phyloP scores from a whole-genome alignment of 2,329 filamentous ascomycete genomes.

The Ophiostoma tasmaniense region DNA sequence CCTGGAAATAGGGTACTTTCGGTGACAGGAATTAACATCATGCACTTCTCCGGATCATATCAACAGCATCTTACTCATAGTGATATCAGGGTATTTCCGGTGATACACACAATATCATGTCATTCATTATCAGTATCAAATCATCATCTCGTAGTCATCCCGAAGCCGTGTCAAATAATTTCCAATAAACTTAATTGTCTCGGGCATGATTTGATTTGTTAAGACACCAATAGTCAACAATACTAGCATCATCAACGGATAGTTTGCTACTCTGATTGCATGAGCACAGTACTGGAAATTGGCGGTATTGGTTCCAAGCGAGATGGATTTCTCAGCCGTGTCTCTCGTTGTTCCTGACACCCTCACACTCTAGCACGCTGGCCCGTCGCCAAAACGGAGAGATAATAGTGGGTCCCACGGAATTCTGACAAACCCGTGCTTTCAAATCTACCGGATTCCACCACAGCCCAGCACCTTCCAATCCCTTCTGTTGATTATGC shows the following conservation, averaged over 20 bases:
- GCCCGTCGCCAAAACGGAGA: not conserved
- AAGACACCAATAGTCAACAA: not conserved
- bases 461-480: not conserved
- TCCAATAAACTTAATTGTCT: not conserved
- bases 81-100: not conserved
- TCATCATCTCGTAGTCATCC: not conserved
- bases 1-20: not conserved
- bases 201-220: not conserved
- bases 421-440: not conserved
- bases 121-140: too few relatives aligned
- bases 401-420: not conserved
- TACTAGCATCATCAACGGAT: not conserved
- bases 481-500: not conserved
- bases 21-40: not conserved
- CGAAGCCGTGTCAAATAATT: not conserved
- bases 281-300: not conserved
- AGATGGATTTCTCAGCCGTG: conserved; percentile 1
- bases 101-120: not conserved
- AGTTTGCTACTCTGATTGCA: not conserved
- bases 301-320: not conserved
- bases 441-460: conserved; percentile 1
- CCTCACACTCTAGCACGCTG: too few relatives aligned
- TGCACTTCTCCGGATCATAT: not conserved
- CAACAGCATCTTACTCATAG: not conserved
- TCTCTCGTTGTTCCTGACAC: not conserved